Evolutionary conservation across 2,329 filamentous ascomycete species (phyloP), one percentile per base, ranked within the genome.

Genomic region (Fusarium miscanthi): DNA sequence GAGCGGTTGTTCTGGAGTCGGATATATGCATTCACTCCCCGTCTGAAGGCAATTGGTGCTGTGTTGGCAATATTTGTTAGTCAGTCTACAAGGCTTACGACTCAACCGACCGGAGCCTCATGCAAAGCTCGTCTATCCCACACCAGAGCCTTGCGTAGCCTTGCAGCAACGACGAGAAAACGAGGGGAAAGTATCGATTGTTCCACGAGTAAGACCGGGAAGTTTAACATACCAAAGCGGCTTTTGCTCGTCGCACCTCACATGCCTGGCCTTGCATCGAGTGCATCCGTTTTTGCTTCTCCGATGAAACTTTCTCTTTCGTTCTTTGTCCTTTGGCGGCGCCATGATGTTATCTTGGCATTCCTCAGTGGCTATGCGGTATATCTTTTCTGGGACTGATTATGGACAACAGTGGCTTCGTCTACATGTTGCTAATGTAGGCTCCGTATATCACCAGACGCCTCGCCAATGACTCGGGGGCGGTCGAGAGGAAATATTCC

Each of bases 1-100:
- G 25, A 77, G 38, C 25, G 69, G 43, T 46, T 77, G 75, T 38
- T 77, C 75, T 53, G 76, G 67, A 56, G 73, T 69, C n/a, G 78
- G 78, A 68, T 81, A 82, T 49, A 80, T 80, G 77, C 84, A 85
- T 70, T 83, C 83, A 75, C 80, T 82, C 65, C 84, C 84, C 62
- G 81, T 82, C 60, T 84, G 83, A 70, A 85, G 81, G 72, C 84
- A 85, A 67, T 82, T 84, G 65, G 83, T 84, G 70, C 84, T 85
- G 66, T 60, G 37, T 78, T 70, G 67, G 67, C 70, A 73, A 71
- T 60, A 43, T 67, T 57, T 23, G 72, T 77, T 69, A 77, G 73
- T 70, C 51, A 69, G 51, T 62, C 48, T 61, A 59, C 56, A 65
- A 54, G 53, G 38, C 35, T 38, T 74, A 61, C 45, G 35, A 59